Conservation (phyloP, 1,284 basidiomycete genomes). For the Marasmius sp. region DNA sequence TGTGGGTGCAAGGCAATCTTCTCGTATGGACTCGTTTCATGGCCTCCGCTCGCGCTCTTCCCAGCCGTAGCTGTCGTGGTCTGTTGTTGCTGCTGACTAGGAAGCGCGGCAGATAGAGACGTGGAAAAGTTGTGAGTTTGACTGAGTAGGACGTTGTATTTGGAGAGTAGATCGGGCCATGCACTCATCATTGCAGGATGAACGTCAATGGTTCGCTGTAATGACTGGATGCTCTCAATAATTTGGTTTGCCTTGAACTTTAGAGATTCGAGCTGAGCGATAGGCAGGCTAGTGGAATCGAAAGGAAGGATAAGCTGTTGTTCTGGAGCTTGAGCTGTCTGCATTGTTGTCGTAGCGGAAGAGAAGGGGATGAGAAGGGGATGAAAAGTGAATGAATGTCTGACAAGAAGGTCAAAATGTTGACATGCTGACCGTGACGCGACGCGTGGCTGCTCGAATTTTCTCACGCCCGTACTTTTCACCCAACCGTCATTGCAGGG, state of each 20-base stretch:
- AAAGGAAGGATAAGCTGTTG: not conserved
- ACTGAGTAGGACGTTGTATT: constrained; percentile 78
- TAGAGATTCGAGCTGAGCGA: constrained; percentile 68
- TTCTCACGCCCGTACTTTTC: no score
- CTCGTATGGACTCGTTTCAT: constrained; percentile 48
- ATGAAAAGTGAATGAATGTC: not conserved
- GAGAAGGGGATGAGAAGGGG: constrained; percentile 6
- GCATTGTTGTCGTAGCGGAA: constrained; percentile 1
- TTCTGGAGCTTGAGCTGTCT: not conserved
- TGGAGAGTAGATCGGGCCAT: constrained; percentile 81
- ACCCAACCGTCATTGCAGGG: no score
- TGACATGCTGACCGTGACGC: no score
- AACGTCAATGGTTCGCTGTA: constrained; percentile 63
- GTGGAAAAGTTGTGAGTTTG: constrained; percentile 74
- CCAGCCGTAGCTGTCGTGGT: not conserved
- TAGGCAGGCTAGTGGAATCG: constrained; percentile 32
- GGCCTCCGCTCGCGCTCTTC: constrained; percentile 15
- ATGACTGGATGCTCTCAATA: constrained; percentile 66
- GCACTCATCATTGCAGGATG: constrained; percentile 59
- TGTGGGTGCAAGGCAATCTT: constrained; percentile 66
- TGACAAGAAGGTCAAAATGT: no score
- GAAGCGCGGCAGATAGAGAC: constrained; percentile 34
- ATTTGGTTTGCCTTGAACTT: constrained; percentile 74
- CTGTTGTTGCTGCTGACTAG: not conserved
- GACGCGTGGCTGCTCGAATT: no score